A percentile compares a stretch with the other conserved stretches of the same genome.
Evolutionary conservation across 2,329 filamentous ascomycete species (phyloP).

Genomic region (Knufia fluminis): DNA sequence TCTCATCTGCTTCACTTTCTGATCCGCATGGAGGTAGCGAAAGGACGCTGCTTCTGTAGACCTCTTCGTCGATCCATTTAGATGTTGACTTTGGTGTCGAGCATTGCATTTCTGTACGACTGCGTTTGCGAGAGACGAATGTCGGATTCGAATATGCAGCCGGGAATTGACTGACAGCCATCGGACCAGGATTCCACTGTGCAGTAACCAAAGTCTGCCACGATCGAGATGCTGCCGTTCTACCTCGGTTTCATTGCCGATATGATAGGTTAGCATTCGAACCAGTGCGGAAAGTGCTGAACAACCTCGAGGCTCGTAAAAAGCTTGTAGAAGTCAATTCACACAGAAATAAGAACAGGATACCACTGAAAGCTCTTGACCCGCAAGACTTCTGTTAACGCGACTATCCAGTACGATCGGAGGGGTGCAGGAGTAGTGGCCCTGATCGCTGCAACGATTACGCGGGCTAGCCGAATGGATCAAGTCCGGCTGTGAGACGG

Average conservation of each 20-base stretch:
- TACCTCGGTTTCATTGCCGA: neutral
- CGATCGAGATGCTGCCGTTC: neutral
- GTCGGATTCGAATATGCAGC: slow-evolving; percentile 10
- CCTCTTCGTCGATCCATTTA: slow-evolving; percentile 28
- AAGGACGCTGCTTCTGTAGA: slow-evolving; percentile 32
- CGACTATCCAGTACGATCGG: neutral
- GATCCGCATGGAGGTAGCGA: slow-evolving; percentile 27
- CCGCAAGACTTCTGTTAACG: neutral
- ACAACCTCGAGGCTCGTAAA: neutral
- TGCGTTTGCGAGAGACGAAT: slow-evolving; percentile 12
- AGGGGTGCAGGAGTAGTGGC: neutral
- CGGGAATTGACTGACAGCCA: slow-evolving; percentile 12
- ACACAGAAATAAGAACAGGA: neutral
- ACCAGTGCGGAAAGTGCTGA: neutral
- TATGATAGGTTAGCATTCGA: neutral
- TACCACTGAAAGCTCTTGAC: neutral
- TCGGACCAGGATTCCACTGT: slow-evolving; percentile 14
- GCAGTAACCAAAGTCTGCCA: neutral
- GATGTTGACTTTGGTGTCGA: slow-evolving; percentile 11
- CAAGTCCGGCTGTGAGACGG: no score
- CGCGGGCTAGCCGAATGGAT: no score
- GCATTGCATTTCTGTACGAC: slow-evolving; percentile 10
- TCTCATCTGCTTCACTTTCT: slow-evolving; percentile 31
- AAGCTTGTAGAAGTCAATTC: neutral
- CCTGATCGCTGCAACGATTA: neutral